Evolutionary conservation across 371 early-diverging fungal species (phyloP).

Genomic region (Mucor velutinosus): DNA sequence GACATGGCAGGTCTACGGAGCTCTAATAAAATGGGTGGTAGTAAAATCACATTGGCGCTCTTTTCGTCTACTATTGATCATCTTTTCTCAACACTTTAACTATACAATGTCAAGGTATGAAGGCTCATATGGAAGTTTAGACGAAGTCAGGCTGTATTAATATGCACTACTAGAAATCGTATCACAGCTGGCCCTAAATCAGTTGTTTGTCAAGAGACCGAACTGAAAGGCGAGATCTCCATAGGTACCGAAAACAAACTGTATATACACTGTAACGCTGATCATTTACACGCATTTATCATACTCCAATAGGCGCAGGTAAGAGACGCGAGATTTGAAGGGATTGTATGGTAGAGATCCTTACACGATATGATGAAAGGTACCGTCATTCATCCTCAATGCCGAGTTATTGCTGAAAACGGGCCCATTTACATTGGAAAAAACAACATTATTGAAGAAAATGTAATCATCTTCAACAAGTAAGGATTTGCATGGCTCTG

Average conservation of each 20-base stretch:
- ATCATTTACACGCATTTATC: background rate
- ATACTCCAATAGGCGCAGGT: conserved; percentile 14
- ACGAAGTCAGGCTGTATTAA: background rate
- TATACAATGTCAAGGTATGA: conserved; percentile 19
- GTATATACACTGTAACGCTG: background rate
- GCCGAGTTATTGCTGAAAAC: conserved; percentile 67
- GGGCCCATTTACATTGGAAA: conserved; percentile 76
- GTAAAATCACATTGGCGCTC: background rate
- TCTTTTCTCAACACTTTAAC: background rate
- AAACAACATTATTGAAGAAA: conserved; percentile 79
- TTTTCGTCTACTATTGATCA: background rate
- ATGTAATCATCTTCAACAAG: conserved; percentile 74
- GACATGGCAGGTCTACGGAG: background rate
- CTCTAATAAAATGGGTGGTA: background rate
- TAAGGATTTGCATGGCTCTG: conserved; percentile 21
- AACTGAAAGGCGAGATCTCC: conserved; percentile 61
- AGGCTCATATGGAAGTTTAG: background rate
- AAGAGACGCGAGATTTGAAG: background rate
- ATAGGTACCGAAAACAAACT: conserved; percentile 46
- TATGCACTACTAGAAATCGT: conserved; percentile 25
- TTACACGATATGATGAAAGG: conserved; percentile 30
- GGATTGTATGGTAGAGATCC: background rate
- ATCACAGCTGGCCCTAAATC: conserved; percentile 56
- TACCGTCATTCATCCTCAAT: conserved; percentile 79
- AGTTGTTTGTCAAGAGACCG: conserved; percentile 69